Evolutionary conservation across 2,329 filamentous ascomycete species (phyloP).

Genomic region (Dothidotthia symphoricarpi): DNA sequence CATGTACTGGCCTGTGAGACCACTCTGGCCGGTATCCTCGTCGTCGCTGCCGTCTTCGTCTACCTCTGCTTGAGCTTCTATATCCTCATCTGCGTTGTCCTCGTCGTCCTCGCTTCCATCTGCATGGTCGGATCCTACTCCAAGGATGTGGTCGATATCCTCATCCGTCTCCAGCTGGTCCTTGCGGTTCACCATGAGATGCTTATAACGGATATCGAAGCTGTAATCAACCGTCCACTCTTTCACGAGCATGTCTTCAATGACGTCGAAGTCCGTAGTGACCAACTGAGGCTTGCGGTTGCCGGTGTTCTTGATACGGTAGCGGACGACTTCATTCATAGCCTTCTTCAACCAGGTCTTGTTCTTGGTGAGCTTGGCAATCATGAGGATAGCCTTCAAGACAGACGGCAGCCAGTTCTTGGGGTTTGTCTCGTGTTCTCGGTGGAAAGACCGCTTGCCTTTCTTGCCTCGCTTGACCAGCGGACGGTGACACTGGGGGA

Average conservation of each 20-base stretch:
- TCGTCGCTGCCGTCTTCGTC: constrained; percentile 6
- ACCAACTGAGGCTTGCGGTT: constrained; percentile 36
- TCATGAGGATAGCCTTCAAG: constrained; percentile 27
- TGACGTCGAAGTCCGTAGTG: constrained; percentile 34
- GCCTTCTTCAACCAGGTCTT: constrained; percentile 24
- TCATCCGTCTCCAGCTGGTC: constrained; percentile 17
- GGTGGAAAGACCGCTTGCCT: constrained; percentile 18
- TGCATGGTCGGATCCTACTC: constrained; percentile 6
- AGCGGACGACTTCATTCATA: constrained; percentile 29
- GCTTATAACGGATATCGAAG: constrained; percentile 34
- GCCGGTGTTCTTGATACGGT: constrained; percentile 32
- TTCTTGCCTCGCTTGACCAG: constrained; percentile 21
- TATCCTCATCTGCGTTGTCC: constrained; percentile 2
- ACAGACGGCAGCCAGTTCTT: constrained; percentile 31
- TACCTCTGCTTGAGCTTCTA: neutral
- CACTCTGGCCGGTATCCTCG: constrained; percentile 4
- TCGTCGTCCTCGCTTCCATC: constrained; percentile 7
- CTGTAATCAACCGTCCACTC: constrained; percentile 22
- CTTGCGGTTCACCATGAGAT: constrained; percentile 25
- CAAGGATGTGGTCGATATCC: constrained; percentile 24
- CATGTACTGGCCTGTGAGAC: constrained; percentile 5
- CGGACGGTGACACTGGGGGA: constrained; percentile 33
- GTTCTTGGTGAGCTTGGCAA: constrained; percentile 24
- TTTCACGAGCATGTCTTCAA: constrained; percentile 33
- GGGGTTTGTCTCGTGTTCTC: constrained; percentile 26